These are phyloP conservation scores for Pleurotus djamor DNA, from an alignment of 768 basidiomycete genomes.

Conservation along the genomic window DNA sequence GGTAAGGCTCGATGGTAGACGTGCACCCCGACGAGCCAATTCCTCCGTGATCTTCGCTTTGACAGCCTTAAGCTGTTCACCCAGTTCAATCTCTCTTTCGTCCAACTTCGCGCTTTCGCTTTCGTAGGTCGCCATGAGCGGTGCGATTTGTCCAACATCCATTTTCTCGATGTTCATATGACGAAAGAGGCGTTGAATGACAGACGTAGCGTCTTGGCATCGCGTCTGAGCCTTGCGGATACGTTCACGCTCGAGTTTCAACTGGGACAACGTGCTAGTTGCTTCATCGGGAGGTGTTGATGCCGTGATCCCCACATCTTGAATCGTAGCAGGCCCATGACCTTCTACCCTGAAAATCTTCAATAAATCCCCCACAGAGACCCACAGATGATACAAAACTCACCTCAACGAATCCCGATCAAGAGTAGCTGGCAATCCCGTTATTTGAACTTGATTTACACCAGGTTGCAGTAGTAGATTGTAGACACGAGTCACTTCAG, in stretches of 20 bases:
- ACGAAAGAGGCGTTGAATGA: conserved; percentile 31
- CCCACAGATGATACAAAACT: background rate
- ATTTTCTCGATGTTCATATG: conserved; percentile 30
- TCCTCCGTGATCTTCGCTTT: conserved; percentile 14
- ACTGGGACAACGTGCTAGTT: conserved; percentile 13
- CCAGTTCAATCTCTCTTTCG: conserved; percentile 23
- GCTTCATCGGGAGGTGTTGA: conserved; percentile 19
- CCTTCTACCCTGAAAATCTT: conserved; percentile 36
- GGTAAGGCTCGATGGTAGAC: conserved; percentile 18
- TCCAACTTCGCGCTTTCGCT: conserved; percentile 29
- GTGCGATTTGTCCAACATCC: conserved; percentile 21
- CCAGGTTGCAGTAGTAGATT: conserved; percentile 34
- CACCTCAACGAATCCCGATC: conserved; percentile 40
- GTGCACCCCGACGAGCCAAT: background rate
- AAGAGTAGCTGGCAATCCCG: conserved; percentile 32
- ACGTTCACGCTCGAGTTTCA: conserved; percentile 20
- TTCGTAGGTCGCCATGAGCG: conserved; percentile 30
- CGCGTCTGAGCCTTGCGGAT: conserved; percentile 27
- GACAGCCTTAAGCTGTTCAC: conserved; percentile 10
- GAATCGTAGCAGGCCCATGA: conserved; percentile 40
- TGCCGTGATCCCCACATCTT: conserved; percentile 34
- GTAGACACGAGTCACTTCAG: conserved; percentile 39
- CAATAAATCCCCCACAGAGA: no score
- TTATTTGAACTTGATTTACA: conserved; percentile 36
- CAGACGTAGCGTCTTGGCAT: conserved; percentile 19